phyloP scores from a whole-genome alignment of 164 flowering plant species.

The Dillenia suffruticosa region DNA sequence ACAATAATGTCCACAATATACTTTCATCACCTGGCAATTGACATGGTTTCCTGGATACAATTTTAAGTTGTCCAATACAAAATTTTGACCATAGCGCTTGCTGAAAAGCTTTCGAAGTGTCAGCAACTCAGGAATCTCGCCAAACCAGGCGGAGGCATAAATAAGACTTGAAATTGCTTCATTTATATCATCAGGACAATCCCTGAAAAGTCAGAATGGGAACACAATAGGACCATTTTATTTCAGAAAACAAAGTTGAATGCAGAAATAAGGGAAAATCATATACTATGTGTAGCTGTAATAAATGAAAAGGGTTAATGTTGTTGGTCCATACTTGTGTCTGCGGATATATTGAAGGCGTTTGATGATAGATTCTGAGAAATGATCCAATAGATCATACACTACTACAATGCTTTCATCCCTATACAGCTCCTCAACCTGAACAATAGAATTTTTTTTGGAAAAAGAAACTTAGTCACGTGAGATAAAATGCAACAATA shows the following conservation, averaged over 20 bases:
- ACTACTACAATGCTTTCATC: slow-evolving; percentile 42
- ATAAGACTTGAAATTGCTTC: slow-evolving; percentile 85
- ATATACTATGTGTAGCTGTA: too few relatives aligned
- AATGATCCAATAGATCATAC: slow-evolving; percentile 63
- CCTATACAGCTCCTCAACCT: slow-evolving; percentile 66
- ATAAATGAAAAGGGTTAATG: too few relatives aligned
- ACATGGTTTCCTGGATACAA: slow-evolving; percentile 68
- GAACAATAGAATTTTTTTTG: slow-evolving; percentile 1
- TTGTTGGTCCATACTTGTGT: slow-evolving; percentile 38
- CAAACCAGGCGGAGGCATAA: slow-evolving; percentile 78
- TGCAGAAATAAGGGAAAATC: too few relatives aligned
- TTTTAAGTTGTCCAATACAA: slow-evolving; percentile 44
- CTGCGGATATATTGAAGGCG: slow-evolving; percentile 61
- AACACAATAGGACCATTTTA: too few relatives aligned
- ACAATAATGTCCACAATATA: background rate
- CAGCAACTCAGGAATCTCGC: slow-evolving; percentile 77
- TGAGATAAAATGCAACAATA: too few relatives aligned
- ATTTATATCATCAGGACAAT: slow-evolving; percentile 69
- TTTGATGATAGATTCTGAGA: slow-evolving; percentile 55
- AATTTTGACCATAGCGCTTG: slow-evolving; percentile 63
- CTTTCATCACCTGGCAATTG: slow-evolving; percentile 41
- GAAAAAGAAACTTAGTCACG: too few relatives aligned
- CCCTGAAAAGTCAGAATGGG: slow-evolving; percentile 30
- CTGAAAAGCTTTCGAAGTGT: slow-evolving; percentile 55
- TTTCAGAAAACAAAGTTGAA: too few relatives aligned